Evolutionary conservation across 345 rosid genomes (phyloP), one percentile per base, ranked within the genome.

Genomic region (Gossypium sturtianum): DNA sequence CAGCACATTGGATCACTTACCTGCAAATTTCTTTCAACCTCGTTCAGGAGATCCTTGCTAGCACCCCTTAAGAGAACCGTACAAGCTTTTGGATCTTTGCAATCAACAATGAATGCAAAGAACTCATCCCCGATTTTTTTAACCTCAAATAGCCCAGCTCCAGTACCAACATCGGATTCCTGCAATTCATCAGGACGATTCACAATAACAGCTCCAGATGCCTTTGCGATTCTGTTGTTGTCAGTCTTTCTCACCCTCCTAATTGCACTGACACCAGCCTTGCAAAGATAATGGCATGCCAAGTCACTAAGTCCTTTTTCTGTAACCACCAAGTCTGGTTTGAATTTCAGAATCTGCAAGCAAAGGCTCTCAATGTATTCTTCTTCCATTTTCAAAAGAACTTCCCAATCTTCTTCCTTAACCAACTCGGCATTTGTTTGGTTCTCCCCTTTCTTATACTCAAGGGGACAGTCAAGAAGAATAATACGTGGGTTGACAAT

Each of bases 221-320:
- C 97, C 86, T 89, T 94, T 13, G 98, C 98, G 73, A 94, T 92
- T 81, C 98, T 88, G 77, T 92, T 94, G 79, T 92, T 94, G 80
- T 94, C 97, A 0, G 88, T 80, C 86, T 94, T 94, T 80, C 97
- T 86, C 87, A 94, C 66, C 91, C 98, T 92, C 82, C 98, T 81
- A 72, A 92, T 92, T 73, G 97, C 97, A 86, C 91, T 92, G 58
- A 94, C 95, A 41, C 97, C 97, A 43, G 95, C 98, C 85, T 91
- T 94, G 79, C 98, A 89, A 69, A 94, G 73, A 76, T 87, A 92
- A 80, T 94, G 98, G 84, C 97, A 89, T 34, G 98, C 98, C 83
- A 94, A 83, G 81, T 94, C 98, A 76, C 98, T 89, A 34, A 92
- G 93, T n/a, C 98, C 98, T 87, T 94, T 94, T 78, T 94, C 98